Percentiles rank a stretch among this genome's conserved stretches.
phyloP scores from a whole-genome alignment of 2,329 filamentous ascomycete genomes.

The Huntiella savannae region DNA sequence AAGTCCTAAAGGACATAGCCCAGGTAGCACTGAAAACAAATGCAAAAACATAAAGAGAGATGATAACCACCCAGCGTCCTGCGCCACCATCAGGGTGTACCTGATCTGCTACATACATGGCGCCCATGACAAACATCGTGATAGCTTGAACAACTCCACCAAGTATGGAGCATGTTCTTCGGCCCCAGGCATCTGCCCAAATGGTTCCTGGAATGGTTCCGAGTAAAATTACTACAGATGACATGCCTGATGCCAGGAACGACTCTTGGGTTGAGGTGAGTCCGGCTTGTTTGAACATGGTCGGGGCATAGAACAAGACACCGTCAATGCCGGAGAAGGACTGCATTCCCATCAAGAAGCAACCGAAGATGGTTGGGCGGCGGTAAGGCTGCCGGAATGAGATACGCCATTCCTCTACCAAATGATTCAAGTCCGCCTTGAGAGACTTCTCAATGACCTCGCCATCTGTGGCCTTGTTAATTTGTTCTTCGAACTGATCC shows the following conservation, averaged over 20 bases:
- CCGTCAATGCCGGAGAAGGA: conserved; percentile 43
- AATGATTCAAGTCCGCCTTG: conserved; percentile 16
- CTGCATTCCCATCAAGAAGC: conserved; percentile 39
- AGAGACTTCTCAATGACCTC: conserved; percentile 12
- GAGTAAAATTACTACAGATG: conserved; percentile 35
- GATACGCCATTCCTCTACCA: conserved; percentile 17
- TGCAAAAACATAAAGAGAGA: conserved; percentile 30
- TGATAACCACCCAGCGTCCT: conserved; percentile 31
- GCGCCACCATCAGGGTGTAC: conserved; percentile 20
- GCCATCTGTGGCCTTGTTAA: background rate
- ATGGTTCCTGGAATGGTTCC: conserved; percentile 34
- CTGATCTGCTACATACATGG: conserved; percentile 26
- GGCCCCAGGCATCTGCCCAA: conserved; percentile 36
- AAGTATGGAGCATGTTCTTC: conserved; percentile 31
- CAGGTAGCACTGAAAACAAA: conserved; percentile 28
- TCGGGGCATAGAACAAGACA: conserved; percentile 41
- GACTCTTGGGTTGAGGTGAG: conserved; percentile 31
- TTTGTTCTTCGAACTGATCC: conserved; percentile 15
- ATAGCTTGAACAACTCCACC: conserved; percentile 31
- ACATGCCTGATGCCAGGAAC: conserved; percentile 40
- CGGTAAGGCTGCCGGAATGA: conserved; percentile 22
- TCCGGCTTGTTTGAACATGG: conserved; percentile 40
- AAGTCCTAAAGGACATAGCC: conserved; percentile 34
- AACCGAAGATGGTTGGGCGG: conserved; percentile 28
- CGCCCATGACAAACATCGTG: conserved; percentile 34